Base-by-base conservation (phyloP, 352 stramenopile genomes). In the Globisporangium rhizosaccharum region DNA sequence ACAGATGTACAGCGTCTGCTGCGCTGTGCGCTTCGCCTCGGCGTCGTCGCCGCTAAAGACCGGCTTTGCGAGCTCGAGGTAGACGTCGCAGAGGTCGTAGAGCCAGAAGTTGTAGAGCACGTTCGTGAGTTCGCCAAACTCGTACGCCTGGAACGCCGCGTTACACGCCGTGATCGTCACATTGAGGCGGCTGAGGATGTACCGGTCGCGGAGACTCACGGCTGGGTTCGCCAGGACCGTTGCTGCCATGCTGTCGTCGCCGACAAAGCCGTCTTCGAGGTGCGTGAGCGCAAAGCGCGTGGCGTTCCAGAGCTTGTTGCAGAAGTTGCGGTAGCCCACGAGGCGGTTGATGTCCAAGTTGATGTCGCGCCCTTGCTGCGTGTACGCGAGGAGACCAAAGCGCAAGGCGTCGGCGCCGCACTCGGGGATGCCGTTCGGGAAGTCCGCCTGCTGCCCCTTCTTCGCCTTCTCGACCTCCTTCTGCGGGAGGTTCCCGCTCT, bases 221-320 rank as follows among this genome's bases (percentile, higher is more conserved):
- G 86, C 76, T 2, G 72, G 55, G 62, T 94, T 92, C 30, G 71
- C 61, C 15, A 94, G 65, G 42, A 92, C 73, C 14, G 70, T 82
- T 42, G 81, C 67, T 1, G 76, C 77, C 33, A 87, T 68, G 55
- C 73, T 66, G 47, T 87, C 78, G 11, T 82, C 72, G 53, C 71
- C 77, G 9, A 60, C 69, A 44, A 89, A 87, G 17, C 69, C 81
- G 37, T 72, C 76, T 41, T 95, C 96, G 15, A 99, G 77, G 78
- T 99, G 98, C 39, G 94, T 94, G 63, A 99, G 89, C 48, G 96
- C 96, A 73, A 99, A 99, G 51, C 94, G 92, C 53, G 96, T 98
- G 8, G 96, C 97, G 72, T 99, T 99, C 98, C 98, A 99, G 28
- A 99, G 83, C 76, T 99, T 99, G 87, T 99, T 99, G 67, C 98